Evolutionary conservation across 768 basidiomycete genomes (phyloP), one percentile per base, ranked within the genome.

Genomic region (Podaxis sp.): DNA sequence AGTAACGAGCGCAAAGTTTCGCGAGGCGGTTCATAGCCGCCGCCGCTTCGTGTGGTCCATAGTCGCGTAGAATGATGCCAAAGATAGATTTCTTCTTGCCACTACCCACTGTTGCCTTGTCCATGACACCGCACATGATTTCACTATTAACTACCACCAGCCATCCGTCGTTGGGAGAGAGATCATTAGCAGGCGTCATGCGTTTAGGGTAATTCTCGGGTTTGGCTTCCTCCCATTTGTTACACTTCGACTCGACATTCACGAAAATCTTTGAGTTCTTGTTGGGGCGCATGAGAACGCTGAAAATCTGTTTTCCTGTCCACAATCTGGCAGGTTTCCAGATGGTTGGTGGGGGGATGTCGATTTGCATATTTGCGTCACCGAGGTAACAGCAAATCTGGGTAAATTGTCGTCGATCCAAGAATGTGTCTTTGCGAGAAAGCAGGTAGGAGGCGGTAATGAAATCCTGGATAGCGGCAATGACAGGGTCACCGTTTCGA

Each of bases 21-120:
- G 97, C 97, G 15, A 98, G 75, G 57, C 95, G 86, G 73, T 94
- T 94, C 97, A 99, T 99, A 11, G 95, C 96, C 25, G 85, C 81
- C 0, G 96, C 94, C 0, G 97, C 97, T 73, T 94, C 96, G 67
- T 96, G 88, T 6, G 94, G 85, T 4, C 97, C 97, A 73, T 97
- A 98, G 75, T 99, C 97, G 61, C 96, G 82, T 78, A 98, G 84
- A 67, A 99, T 98, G 49, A 98, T 93, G 65, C 96, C 96, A 70
- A 98, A 99, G 47, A 99, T 94, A 2, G 95, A 97, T 72, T 98
- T 98, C 81, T 99, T 98, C 84, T 99, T 99, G 57, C 97, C 97
- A 68, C 93, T 91, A 58, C 97, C 97, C 3, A 98, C 90, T 0
- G 94, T 98, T 15, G 93, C 92, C 77, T 99, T 99, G 78, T 99